Evolutionary conservation across 805 yeast species (phyloP).

Genomic region (Citeromyces nyonsensis): DNA sequence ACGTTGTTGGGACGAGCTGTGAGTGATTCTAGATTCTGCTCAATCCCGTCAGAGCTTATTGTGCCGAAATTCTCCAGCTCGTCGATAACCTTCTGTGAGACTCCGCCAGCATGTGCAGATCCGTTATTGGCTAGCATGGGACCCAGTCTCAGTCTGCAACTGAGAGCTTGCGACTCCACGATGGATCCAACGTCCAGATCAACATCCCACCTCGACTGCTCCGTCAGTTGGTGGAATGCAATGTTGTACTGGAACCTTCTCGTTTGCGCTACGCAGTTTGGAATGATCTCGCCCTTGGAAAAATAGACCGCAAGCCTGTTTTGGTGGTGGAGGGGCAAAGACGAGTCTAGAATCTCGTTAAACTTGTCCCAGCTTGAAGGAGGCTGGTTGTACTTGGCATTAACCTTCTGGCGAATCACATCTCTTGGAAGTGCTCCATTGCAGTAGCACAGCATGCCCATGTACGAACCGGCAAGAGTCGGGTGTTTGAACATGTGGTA

Average conservation of each 20-base stretch:
- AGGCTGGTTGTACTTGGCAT: conserved; percentile 21
- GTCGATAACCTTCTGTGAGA: conserved; percentile 5
- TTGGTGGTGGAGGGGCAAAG: conserved; percentile 16
- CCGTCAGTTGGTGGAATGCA: conserved; percentile 14
- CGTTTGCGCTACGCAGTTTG: conserved; percentile 56
- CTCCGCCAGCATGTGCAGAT: not conserved
- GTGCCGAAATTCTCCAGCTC: conserved; percentile 18
- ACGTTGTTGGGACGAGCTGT: conserved; percentile 49
- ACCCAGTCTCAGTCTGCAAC: conserved; percentile 67
- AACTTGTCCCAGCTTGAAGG: conserved; percentile 43
- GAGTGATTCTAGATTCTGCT: conserved; percentile 25
- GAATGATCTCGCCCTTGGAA: conserved; percentile 85
- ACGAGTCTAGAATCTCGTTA: conserved; percentile 30
- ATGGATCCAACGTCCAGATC: conserved; percentile 63
- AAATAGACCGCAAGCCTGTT: conserved; percentile 62
- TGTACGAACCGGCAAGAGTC: conserved; percentile 54
- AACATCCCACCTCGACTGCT: conserved; percentile 23
- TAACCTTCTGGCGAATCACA: conserved; percentile 47
- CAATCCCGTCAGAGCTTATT: conserved; percentile 31
- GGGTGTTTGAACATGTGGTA: conserved; percentile 86
- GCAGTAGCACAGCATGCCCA: conserved; percentile 94
- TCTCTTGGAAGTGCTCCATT: conserved; percentile 86
- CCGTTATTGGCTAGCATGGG: conserved; percentile 28
- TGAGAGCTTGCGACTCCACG: conserved; percentile 75
- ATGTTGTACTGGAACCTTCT: conserved; percentile 29